Base-by-base conservation (phyloP, 345 rosid species). In the Punica granatum region DNA sequence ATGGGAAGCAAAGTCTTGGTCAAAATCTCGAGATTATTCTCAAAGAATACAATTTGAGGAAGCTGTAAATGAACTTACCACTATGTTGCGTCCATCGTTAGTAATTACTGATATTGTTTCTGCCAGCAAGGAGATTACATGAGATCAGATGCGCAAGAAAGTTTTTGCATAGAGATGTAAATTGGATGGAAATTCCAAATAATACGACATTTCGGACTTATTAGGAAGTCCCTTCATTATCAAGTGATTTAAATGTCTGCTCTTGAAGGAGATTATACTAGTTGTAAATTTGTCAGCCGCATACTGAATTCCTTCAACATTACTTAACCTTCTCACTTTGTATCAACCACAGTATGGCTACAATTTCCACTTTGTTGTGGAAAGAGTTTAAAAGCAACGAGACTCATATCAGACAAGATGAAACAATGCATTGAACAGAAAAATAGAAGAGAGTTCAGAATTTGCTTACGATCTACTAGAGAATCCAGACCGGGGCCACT, bases 1-100 rank as follows among this genome's bases (percentile, higher is more conserved):
- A 73, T 30, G 1, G 66, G 15, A 31, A 58, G 4, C 21, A 48
- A 21, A n/a, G 21, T 61, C 21, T 19, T 26, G 44, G 28, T 11
- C 63, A 65, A 37, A 41, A 28, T 35, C 6, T 5, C 28, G 49
- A 18, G 9, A 48, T 18, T 3, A 33, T 21, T 7, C 14, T 14
- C n/a, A 16, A 37, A 39, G 19, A 5, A 23, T 10, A 21, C 32
- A 25, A 14, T 28, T 15, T 23, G 34, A 13, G 14, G 8, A 56
- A 37, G 25, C 3, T 11, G 13, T 15, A 6, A 60, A 21, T 1
- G 32, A 67, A 76, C 76, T 32, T 75, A 89, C 94, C 88, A 91
- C 96, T 69, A 93, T 90, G 77, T 90, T 93, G 69, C 96, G 89
- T 60, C 97, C 99, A 73, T 91, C 95, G 69, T 89, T 91, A 32